Conservation (phyloP, 2,329 filamentous ascomycete genomes). For the Pyrenochaeta sp. region DNA sequence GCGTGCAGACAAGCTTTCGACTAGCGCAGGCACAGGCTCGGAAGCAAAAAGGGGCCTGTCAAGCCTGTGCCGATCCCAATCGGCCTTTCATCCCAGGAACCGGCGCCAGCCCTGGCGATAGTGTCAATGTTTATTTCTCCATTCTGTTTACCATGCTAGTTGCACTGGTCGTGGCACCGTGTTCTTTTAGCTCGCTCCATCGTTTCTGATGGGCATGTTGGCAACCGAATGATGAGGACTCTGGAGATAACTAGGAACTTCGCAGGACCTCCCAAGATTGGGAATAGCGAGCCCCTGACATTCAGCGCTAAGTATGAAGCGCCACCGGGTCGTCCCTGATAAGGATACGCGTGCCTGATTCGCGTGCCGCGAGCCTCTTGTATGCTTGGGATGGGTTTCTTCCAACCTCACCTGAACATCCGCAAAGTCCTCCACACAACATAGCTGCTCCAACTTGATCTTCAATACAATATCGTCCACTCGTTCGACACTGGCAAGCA, state of each 20-base stretch:
- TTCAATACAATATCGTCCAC: background rate
- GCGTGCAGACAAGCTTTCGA: conserved; percentile 25
- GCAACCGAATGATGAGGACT: too few species aligned
- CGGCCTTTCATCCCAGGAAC: background rate
- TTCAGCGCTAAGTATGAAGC: conserved; percentile 2
- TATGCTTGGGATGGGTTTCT: background rate
- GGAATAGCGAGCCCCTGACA: background rate
- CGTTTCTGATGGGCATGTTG: too few species aligned
- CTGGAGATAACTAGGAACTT: too few species aligned
- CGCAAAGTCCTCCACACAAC: background rate
- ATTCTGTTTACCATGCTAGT: too few species aligned
- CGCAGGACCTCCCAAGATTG: too few species aligned
- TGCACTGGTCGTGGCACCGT: too few species aligned
- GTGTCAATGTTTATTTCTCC: too few species aligned
- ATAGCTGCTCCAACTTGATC: background rate
- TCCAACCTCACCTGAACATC: background rate
- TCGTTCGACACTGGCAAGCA: too few species aligned
- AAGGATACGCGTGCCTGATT: conserved; percentile 4
- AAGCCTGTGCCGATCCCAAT: conserved; percentile 16
- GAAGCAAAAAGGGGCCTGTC: conserved; percentile 15
- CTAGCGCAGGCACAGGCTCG: conserved; percentile 4
- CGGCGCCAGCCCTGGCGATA: conserved; percentile 4
- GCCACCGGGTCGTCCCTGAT: conserved; percentile 5
- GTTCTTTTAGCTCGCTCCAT: too few species aligned
- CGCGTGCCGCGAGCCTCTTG: background rate